These are phyloP conservation scores for Nicotiana rustica DNA, from an alignment of 305 asterid genomes.

Conservation along the genomic window DNA sequence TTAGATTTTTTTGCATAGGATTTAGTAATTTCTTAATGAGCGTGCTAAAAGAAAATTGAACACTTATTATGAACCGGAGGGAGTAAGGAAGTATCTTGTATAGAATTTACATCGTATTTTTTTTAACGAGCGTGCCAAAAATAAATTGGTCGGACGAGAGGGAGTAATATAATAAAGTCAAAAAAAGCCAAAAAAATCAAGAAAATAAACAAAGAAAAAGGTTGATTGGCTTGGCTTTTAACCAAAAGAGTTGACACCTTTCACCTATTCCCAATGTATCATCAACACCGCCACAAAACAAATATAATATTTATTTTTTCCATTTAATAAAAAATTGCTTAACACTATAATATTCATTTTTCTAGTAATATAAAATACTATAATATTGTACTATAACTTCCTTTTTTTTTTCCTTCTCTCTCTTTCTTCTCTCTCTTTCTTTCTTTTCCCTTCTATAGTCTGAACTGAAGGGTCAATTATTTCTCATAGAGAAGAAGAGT, in stretches of 20 bases:
- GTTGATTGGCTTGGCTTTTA: background rate
- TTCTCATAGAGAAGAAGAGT: conserved; percentile 40
- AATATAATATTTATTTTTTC: background rate
- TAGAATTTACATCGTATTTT: no score
- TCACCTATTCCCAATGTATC: background rate
- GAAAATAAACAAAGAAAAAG: background rate
- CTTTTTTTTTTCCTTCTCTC: conserved; percentile 35
- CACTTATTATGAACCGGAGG: no score
- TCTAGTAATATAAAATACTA: background rate
- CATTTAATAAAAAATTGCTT: background rate
- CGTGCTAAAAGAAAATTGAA: no score
- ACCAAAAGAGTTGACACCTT: background rate
- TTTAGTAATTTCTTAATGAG: no score
- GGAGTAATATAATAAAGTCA: no score
- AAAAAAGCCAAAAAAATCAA: no score
- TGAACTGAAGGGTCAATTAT: conserved; percentile 34
- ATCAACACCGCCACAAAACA: background rate
- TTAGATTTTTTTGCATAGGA: no score
- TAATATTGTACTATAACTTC: background rate
- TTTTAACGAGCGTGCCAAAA: no score
- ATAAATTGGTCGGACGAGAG: no score
- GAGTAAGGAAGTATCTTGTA: no score
- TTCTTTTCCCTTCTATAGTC: conserved; percentile 30
- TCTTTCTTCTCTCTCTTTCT: conserved; percentile 39
- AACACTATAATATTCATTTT: background rate